Percentiles rank a stretch among this genome's conserved stretches.
These are phyloP conservation scores for Penicillium antarcticum DNA, from an alignment of 495 filamentous ascomycete genomes.

Conservation along the genomic window DNA sequence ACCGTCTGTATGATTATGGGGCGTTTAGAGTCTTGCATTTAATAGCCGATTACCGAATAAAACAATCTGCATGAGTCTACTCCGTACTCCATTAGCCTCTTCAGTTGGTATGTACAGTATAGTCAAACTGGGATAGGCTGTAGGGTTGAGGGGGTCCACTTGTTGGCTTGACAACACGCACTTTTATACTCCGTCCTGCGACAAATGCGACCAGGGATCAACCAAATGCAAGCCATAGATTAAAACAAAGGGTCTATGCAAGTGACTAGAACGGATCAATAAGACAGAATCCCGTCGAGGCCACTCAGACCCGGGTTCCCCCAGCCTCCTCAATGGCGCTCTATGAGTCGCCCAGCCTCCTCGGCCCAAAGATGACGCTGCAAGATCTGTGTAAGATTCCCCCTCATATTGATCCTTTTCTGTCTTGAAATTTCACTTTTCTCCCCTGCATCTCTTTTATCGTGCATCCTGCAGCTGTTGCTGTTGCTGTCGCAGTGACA, in stretches of 20 bases:
- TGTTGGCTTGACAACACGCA: constrained; percentile 20
- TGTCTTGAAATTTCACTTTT: background rate
- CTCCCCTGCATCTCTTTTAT: background rate
- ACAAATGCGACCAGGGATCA: constrained; percentile 2
- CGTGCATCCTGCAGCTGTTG: constrained; percentile 7
- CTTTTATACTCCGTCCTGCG: background rate
- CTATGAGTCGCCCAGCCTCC: constrained; percentile 28
- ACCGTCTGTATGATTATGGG: constrained; percentile 2
- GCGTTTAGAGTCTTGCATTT: background rate
- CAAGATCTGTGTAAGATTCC: constrained; percentile 1
- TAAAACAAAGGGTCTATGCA: constrained; percentile 6
- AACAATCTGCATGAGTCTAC: background rate
- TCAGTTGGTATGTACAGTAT: too few species aligned
- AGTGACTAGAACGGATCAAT: background rate
- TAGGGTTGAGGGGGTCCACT: background rate
- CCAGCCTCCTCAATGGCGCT: constrained; percentile 17
- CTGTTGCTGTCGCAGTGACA: background rate
- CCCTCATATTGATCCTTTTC: constrained; percentile 3
- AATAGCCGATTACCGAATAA: background rate
- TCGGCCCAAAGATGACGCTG: constrained; percentile 18
- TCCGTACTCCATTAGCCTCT: too few species aligned
- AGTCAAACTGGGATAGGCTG: too few species aligned
- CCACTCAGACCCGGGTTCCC: constrained; percentile 6
- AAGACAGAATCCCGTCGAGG: background rate
- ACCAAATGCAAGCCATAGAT: constrained; percentile 24